Evolutionary conservation across 768 basidiomycete species (phyloP), one percentile per base, ranked within the genome.

Genomic region (Collybia nuda): DNA sequence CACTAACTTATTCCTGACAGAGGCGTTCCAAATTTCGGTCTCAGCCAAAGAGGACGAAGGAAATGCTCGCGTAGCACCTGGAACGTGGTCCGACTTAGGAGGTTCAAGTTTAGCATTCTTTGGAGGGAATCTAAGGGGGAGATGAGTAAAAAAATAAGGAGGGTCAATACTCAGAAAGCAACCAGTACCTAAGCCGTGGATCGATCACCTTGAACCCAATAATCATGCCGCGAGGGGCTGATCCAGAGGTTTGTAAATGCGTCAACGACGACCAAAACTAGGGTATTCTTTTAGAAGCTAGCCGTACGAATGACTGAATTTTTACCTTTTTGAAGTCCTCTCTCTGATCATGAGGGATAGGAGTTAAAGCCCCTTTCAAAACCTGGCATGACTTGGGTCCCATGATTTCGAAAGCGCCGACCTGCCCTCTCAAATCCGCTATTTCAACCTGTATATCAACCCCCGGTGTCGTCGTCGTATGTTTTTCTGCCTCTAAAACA

Each of bases 381-480:
- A 94, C 81, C 61, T 89, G 86, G 47, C 78, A 90, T 0, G 89
- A 77, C 62, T 84, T 88, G 2, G 91, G 91, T 2, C 96, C 96
- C 75, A 89, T 88, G 28, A 98, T 80, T 64, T 98, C 95, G 58
- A 96, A 96, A 5, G 84, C 76, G 53, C 89, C 90, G 38, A 93
- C 58, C 43, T 84, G 79, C 1, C 81, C 82, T 48, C 86, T 72
- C 42, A 94, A 65, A 62, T 95, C 90, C 6, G 77, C 74, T 14
- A 95, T 74, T 56, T 90, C 84, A 8, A 93, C 66, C 18, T 76
- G 71, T 19, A 70, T 54, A 37, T 66, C 64, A 17, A 60, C 56
- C 35, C 58, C 48, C 39, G 54, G 54, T 26, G 54, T 60, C 21
- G 52, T 51, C 47, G 56, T 60, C 35, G 19, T 47, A 43, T 53